Conservation (phyloP, 2,329 filamentous ascomycete species). For the Tolypocladium paradoxum region DNA sequence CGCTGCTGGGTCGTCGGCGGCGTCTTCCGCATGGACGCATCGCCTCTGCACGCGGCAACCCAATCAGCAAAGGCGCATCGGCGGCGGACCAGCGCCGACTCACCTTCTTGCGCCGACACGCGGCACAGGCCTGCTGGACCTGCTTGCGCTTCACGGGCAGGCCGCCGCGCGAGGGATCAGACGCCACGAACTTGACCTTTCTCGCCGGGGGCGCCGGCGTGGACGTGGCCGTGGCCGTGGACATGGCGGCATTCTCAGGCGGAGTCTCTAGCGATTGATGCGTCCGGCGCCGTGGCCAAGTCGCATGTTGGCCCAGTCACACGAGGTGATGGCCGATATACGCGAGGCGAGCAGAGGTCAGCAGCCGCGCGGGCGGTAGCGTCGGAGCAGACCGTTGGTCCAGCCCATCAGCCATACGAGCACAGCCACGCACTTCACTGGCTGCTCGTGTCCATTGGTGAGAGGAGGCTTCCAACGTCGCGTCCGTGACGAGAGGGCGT, state of each 20-base stretch:
- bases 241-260: constrained; percentile 9
- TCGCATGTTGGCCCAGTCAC: neutral
- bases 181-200: constrained; percentile 45
- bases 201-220: constrained; percentile 1
- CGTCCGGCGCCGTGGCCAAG: neutral
- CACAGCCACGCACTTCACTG: no score
- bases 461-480: neutral
- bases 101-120: constrained; percentile 46
- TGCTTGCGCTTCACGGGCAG: constrained; percentile 49
- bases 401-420: neutral
- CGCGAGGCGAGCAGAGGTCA: neutral
- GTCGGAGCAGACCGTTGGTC: no score
- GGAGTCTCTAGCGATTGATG: neutral
- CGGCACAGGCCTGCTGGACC: constrained; percentile 44
- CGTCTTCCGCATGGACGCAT: constrained; percentile 30
- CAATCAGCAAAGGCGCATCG: neutral
- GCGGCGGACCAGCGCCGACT: neutral
- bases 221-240: constrained; percentile 4
- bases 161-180: constrained; percentile 36
- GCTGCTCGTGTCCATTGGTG: no score
- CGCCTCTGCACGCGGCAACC: constrained; percentile 21
- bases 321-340: neutral
- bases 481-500: neutral
- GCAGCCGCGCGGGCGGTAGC: neutral
- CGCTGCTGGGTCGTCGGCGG: constrained; percentile 17